phyloP scores from a whole-genome alignment of 2,329 filamentous ascomycete genomes.

The Fusarium sp. region DNA sequence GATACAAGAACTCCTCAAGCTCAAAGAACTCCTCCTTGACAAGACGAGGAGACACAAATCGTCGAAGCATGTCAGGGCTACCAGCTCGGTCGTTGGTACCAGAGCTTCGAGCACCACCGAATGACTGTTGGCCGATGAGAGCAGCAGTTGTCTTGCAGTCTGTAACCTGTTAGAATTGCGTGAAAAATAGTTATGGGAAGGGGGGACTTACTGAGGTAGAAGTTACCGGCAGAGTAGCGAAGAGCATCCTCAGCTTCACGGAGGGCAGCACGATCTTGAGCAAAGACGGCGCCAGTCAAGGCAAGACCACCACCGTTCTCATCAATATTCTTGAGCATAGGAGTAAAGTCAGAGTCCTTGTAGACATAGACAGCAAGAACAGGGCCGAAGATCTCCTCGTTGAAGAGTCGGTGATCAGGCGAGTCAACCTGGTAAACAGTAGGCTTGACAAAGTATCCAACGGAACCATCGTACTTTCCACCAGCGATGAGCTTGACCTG shows the following conservation, averaged over 20 bases:
- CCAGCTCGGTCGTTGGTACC: conserved; percentile 68
- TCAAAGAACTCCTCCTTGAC: conserved; percentile 61
- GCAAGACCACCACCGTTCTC: conserved; percentile 55
- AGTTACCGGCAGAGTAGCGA: conserved; percentile 65
- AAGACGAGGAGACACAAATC: conserved; percentile 62
- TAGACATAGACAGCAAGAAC: conserved; percentile 80
- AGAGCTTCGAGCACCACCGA: conserved; percentile 62
- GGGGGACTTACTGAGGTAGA: conserved; percentile 57
- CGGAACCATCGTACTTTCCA: conserved; percentile 78
- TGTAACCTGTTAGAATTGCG: neutral
- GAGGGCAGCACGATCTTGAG: conserved; percentile 57
- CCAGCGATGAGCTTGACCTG: conserved; percentile 78
- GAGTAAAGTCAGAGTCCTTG: conserved; percentile 66
- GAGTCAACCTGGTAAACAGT: conserved; percentile 82
- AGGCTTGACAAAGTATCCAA: conserved; percentile 85
- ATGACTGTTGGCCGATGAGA: conserved; percentile 65
- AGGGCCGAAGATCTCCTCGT: conserved; percentile 84
- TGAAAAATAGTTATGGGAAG: accelerated
- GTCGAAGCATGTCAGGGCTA: conserved; percentile 58
- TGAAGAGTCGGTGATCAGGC: conserved; percentile 77
- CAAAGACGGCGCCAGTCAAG: conserved; percentile 62
- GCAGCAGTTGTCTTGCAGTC: conserved; percentile 67
- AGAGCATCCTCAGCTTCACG: conserved; percentile 61
- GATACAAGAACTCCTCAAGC: conserved; percentile 56
- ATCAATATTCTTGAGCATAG: conserved; percentile 51